phyloP scores from a whole-genome alignment of 2,329 filamentous ascomycete genomes.

The Stagonosporopsis vannaccii region DNA sequence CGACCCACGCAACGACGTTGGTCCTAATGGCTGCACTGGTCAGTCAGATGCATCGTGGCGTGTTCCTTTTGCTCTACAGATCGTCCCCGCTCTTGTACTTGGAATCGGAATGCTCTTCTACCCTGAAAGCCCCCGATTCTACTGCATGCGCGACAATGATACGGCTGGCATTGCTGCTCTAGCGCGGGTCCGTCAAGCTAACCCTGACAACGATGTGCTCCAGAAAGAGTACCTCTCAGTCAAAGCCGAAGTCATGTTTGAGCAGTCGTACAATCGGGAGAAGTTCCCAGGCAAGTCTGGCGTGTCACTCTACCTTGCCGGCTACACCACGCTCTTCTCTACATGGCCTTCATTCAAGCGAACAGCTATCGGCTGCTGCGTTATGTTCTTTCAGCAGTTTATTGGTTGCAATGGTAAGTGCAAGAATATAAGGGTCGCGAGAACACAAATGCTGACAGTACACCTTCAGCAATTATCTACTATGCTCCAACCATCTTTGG shows the following conservation, averaged over 20 bases:
- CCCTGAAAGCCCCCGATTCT: constrained; percentile 37
- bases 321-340: constrained; percentile 59
- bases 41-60: constrained; percentile 57
- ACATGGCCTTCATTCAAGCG: constrained; percentile 54
- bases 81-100: constrained; percentile 79
- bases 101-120: constrained; percentile 62
- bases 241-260: constrained; percentile 61
- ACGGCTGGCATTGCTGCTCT: constrained; percentile 57
- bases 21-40: constrained; percentile 29
- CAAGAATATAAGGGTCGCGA: not conserved
- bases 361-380: constrained; percentile 41
- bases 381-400: constrained; percentile 60
- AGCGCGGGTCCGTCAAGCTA: constrained; percentile 53
- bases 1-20: constrained; percentile 33
- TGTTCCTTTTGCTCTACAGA: constrained; percentile 80
- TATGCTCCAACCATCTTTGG: constrained; percentile 80
- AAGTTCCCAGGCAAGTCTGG: constrained; percentile 41
- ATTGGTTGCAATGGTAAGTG: constrained; percentile 77
- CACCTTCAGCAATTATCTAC: constrained; percentile 64
- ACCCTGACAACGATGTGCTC: constrained; percentile 61
- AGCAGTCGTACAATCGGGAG: constrained; percentile 54
- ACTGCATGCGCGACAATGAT: constrained; percentile 45
- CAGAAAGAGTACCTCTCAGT: constrained; percentile 69
- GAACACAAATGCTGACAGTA: not conserved
- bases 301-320: constrained; percentile 63